These are phyloP conservation scores for Diversispora epigaea DNA, from an alignment of 192 early-diverging fungal genomes.

Conservation along the genomic window DNA sequence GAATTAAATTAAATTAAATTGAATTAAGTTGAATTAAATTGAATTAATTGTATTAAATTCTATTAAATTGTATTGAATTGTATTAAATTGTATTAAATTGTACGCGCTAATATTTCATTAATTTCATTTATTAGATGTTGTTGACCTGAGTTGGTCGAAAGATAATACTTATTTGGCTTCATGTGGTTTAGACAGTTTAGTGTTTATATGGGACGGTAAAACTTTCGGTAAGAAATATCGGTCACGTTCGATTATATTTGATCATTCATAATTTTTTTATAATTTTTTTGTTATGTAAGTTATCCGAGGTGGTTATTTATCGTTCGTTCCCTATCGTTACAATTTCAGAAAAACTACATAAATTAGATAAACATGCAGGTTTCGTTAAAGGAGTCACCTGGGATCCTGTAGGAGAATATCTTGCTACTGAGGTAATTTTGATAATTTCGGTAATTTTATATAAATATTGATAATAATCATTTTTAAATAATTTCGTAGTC, in stretches of 20 bases:
- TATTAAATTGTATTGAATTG: neutral
- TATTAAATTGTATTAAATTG: neutral
- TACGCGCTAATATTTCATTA: neutral
- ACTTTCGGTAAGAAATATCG: slow-evolving; percentile 63
- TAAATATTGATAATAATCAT: neutral
- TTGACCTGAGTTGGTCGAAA: slow-evolving; percentile 90
- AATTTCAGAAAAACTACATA: slow-evolving; percentile 55
- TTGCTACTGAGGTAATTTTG: slow-evolving; percentile 77
- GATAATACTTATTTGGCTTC: slow-evolving; percentile 84
- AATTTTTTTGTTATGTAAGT: neutral
- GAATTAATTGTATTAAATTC: too few relatives aligned
- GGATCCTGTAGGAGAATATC: slow-evolving; percentile 92
- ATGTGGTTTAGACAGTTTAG: slow-evolving; percentile 79
- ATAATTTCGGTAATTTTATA: neutral
- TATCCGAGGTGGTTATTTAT: neutral
- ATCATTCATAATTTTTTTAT: neutral
- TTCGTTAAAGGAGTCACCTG: slow-evolving; percentile 97
- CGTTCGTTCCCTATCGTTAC: neutral
- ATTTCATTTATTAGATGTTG: slow-evolving; percentile 66
- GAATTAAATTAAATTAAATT: too few relatives aligned
- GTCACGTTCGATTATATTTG: neutral
- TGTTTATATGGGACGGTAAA: slow-evolving; percentile 83
- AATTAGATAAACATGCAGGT: slow-evolving; percentile 68
- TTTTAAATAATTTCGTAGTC: slow-evolving; percentile 47
- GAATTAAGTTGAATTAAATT: too few relatives aligned